These are phyloP conservation scores for Albatrellus ellisii DNA, from an alignment of 768 basidiomycete genomes.

Conservation along the genomic window DNA sequence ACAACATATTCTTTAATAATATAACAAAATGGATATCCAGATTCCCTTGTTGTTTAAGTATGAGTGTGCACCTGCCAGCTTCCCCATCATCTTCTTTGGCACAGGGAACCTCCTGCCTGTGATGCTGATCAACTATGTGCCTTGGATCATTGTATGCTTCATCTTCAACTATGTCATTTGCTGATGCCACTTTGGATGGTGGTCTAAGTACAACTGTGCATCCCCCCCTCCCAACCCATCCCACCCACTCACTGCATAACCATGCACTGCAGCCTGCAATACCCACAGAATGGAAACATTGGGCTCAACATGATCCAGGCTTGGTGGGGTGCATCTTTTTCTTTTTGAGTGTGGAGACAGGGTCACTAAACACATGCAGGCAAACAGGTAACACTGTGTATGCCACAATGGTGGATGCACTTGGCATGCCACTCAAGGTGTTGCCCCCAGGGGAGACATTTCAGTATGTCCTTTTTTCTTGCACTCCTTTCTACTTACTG, in stretches of 20 bases:
- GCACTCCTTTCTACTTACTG: too few relatives aligned
- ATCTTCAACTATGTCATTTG: conserved; percentile 22
- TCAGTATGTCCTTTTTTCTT: too few relatives aligned
- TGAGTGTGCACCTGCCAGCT: too few relatives aligned
- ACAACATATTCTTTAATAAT: too few relatives aligned
- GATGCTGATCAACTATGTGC: conserved; percentile 28
- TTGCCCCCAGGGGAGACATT: conserved; percentile 3
- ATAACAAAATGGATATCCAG: too few relatives aligned
- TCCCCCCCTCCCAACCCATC: too few relatives aligned
- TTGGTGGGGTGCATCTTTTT: conserved; percentile 30
- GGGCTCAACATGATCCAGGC: conserved; percentile 20
- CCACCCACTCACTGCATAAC: too few relatives aligned
- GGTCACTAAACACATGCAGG: too few relatives aligned
- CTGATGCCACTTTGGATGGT: conserved; percentile 17
- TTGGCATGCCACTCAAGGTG: conserved; percentile 17
- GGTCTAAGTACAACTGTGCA: conserved; percentile 21
- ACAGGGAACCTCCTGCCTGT: conserved; percentile 27
- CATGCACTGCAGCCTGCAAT: conserved; percentile 22
- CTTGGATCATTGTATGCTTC: conserved; percentile 27
- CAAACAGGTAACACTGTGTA: background rate
- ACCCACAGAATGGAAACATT: conserved; percentile 21
- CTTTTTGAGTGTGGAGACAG: too few relatives aligned
- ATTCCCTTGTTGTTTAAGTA: too few relatives aligned
- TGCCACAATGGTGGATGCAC: background rate
- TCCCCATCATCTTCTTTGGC: conserved; percentile 27